Conservation (phyloP, 768 basidiomycete species). For the Ephemerocybe angulata region DNA sequence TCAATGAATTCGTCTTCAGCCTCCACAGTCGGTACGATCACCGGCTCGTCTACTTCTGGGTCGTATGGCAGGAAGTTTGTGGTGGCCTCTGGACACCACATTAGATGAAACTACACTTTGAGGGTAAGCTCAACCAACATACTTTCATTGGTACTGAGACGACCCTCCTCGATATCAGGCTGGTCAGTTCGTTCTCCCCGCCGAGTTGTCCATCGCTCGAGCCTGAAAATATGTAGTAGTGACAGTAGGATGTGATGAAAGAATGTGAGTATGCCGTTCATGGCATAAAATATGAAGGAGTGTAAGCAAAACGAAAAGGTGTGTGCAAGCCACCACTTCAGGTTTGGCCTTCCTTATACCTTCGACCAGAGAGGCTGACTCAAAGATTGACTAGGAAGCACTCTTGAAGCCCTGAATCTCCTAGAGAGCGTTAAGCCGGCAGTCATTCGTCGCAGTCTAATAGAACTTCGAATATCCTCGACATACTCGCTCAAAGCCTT, state of each 20-base stretch:
- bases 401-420: no score
- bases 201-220: background rate
- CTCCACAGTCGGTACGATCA: background rate
- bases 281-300: background rate
- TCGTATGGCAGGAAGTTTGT: no score
- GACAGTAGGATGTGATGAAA: background rate
- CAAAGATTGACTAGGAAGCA: background rate
- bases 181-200: background rate
- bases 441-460: no score
- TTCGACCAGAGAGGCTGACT: background rate
- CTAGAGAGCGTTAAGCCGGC: no score
- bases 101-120: no score
- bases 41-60: background rate
- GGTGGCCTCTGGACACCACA: no score
- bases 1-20: background rate
- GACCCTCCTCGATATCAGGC: constrained; percentile 5
- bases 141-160: background rate
- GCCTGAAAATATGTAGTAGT: background rate
- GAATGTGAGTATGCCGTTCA: constrained; percentile 2
- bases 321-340: background rate
- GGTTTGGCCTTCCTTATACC: background rate
- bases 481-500: no score
- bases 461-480: no score
- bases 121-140: no score
- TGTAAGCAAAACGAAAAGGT: background rate